These are phyloP conservation scores for Aspergillaceae sp. DNA, from an alignment of 2,329 filamentous ascomycete genomes.

Conservation along the genomic window DNA sequence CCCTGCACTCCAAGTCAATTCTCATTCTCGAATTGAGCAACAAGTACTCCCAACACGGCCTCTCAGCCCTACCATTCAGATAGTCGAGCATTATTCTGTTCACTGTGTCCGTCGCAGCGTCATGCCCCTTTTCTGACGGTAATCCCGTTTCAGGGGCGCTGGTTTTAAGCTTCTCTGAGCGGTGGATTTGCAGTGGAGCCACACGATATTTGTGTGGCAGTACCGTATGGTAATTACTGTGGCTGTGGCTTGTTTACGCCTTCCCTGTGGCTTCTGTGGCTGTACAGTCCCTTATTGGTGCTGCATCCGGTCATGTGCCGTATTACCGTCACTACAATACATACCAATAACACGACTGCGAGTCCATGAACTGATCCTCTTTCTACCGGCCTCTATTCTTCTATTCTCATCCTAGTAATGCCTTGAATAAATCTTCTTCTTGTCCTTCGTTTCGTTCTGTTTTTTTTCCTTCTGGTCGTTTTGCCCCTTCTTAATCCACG, in stretches of 20 bases:
- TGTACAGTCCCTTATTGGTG: background rate
- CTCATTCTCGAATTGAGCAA: too few species aligned
- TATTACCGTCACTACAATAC: background rate
- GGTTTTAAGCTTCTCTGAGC: background rate
- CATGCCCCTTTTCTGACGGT: background rate
- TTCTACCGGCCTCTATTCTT: background rate
- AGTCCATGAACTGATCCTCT: background rate
- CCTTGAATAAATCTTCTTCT: background rate
- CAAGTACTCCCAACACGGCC: too few species aligned
- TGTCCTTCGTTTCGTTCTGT: background rate
- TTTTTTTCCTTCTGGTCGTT: background rate
- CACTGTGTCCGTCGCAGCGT: background rate
- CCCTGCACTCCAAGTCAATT: too few species aligned
- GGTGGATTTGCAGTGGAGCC: constrained; percentile 1
- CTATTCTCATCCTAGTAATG: background rate
- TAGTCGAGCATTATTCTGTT: background rate
- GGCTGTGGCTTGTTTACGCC: background rate
- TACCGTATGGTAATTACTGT: background rate
- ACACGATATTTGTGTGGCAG: constrained; percentile 1
- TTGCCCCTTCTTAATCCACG: background rate
- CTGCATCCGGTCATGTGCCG: background rate
- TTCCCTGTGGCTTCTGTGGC: background rate
- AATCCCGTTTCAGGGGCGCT: background rate
- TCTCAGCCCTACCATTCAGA: too few species aligned
- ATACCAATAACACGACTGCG: background rate